These are phyloP conservation scores for Perkinsus olseni DNA, from an alignment of 169 alveolate species.

Conservation along the genomic window DNA sequence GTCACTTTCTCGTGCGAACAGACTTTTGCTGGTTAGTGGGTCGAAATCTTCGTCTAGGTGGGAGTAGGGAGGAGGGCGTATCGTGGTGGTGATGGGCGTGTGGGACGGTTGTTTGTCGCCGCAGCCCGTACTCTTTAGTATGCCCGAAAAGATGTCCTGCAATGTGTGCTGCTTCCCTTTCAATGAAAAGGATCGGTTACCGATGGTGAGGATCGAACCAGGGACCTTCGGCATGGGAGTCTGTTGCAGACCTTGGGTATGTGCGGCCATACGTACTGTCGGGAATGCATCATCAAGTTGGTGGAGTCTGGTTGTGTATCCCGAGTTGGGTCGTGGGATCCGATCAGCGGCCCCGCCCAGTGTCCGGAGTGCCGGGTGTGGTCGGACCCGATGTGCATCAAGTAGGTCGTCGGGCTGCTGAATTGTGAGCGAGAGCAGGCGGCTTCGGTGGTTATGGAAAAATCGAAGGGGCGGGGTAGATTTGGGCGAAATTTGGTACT, in stretches of 20 bases:
- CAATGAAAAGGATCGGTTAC: neutral
- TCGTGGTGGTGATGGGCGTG: no score
- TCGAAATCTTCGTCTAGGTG: no score
- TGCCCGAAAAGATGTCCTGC: neutral
- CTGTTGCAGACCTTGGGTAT: neutral
- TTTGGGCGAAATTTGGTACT: no score
- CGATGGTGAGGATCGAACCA: neutral
- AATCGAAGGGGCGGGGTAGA: no score
- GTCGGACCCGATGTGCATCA: neutral
- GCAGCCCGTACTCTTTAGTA: neutral
- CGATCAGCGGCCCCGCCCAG: neutral
- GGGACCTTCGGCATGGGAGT: neutral
- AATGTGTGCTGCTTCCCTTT: neutral
- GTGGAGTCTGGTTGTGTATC: neutral
- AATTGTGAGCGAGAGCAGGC: no score
- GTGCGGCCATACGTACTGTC: slow-evolving; percentile 1
- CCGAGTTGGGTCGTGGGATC: neutral
- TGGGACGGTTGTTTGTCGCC: no score
- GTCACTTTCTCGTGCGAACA: no score
- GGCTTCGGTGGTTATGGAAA: no score
- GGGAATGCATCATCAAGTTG: neutral
- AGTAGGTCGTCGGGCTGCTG: neutral
- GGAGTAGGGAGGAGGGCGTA: no score
- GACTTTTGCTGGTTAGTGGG: no score
- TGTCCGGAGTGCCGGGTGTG: neutral